These are phyloP conservation scores for Neofusicoccum ribis DNA, from an alignment of 2,329 filamentous ascomycete genomes.

Conservation along the genomic window DNA sequence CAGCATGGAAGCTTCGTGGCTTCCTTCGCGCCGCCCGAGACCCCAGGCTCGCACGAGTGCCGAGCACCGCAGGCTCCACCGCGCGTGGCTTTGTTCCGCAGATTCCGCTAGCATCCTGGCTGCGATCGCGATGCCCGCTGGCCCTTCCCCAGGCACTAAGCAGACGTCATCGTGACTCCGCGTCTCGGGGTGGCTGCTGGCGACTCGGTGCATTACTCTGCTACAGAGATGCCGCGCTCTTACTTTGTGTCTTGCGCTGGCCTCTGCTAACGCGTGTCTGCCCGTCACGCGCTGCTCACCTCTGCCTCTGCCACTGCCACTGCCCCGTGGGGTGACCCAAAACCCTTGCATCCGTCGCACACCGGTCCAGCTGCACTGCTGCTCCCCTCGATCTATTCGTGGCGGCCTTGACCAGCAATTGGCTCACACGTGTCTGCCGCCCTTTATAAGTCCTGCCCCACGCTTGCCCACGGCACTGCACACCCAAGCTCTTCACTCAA, in stretches of 20 bases:
- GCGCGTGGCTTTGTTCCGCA: background rate
- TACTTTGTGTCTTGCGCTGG: background rate
- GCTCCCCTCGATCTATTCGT: no score
- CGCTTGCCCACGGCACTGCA: background rate
- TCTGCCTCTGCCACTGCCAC: background rate
- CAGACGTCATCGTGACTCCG: conserved; percentile 8
- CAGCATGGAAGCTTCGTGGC: background rate
- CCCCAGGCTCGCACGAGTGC: background rate
- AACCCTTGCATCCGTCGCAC: conserved; percentile 3
- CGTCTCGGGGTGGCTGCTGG: background rate
- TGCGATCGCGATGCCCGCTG: conserved; percentile 7
- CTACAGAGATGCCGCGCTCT: background rate
- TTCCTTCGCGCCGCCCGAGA: background rate
- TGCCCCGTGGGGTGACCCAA: conserved; percentile 3
- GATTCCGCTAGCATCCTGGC: conserved; percentile 10
- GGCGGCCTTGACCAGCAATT: background rate
- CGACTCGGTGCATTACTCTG: background rate
- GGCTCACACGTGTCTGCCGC: conserved; percentile 1
- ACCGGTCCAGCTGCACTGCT: background rate
- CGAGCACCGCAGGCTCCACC: background rate
- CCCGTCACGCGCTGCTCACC: conserved; percentile 12
- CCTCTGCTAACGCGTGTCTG: background rate
- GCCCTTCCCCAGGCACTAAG: conserved; percentile 4
- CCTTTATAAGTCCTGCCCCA: background rate
- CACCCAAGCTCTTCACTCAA: background rate